Conservation (phyloP, 1,139 yeast species). For the Zhuliangozyma parablackwelliae region DNA sequence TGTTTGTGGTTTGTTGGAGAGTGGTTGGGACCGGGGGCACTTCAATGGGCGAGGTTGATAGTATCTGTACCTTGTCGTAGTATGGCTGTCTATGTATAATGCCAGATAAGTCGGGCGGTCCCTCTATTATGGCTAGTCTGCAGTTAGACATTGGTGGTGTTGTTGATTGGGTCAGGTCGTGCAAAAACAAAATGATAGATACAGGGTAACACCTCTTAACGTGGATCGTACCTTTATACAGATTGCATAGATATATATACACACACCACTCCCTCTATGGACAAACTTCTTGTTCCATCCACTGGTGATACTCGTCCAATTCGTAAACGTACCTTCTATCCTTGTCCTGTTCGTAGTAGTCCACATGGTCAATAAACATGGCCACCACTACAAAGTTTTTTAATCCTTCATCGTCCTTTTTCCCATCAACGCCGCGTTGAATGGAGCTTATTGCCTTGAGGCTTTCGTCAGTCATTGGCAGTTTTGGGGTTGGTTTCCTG, state of each 20-base stretch:
- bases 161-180: too few species aligned
- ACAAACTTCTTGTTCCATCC: constrained; percentile 77
- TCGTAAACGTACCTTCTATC: constrained; percentile 55
- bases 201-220: too few species aligned
- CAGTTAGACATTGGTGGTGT: too few species aligned
- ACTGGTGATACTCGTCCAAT: constrained; percentile 54
- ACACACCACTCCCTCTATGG: constrained; percentile 35
- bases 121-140: too few species aligned
- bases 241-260: too few species aligned
- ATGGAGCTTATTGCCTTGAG: constrained; percentile 62
- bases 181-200: too few species aligned
- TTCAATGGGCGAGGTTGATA: neutral
- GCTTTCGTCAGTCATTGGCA: constrained; percentile 52
- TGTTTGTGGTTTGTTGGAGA: neutral
- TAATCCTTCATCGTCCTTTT: constrained; percentile 61
- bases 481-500: constrained; percentile 69
- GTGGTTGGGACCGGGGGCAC: neutral
- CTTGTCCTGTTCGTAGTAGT: constrained; percentile 56
- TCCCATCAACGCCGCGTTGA: constrained; percentile 80
- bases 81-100: constrained; percentile 2
- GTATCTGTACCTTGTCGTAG: constrained; percentile 3
- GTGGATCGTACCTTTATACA: too few species aligned
- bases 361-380: constrained; percentile 70
- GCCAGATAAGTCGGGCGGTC: neutral
- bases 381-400: constrained; percentile 69